Percentiles rank a stretch among this genome's conserved stretches.
Evolutionary conservation across 345 rosid genomes (phyloP).

Genomic region (Mallotus nudiflorus): DNA sequence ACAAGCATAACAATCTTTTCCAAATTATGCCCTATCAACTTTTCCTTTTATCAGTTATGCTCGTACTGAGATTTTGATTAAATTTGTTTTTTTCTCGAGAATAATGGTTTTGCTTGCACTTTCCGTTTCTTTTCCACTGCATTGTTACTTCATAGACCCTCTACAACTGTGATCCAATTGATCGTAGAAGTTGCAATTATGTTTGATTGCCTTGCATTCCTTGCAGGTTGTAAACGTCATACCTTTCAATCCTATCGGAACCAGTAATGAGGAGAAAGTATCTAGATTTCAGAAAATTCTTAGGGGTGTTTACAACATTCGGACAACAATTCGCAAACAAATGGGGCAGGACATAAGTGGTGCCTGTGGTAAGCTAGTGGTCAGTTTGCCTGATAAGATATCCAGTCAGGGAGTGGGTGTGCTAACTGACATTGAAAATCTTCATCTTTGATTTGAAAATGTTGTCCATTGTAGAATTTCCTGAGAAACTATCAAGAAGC

Average conservation of each 20-base stretch:
- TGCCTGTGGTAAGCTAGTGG: slow-evolving; percentile 95
- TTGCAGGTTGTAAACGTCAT: slow-evolving; percentile 88
- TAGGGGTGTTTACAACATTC: slow-evolving; percentile 64
- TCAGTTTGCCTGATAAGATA: slow-evolving; percentile 49
- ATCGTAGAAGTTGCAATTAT: neutral
- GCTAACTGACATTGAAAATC: slow-evolving; percentile 84
- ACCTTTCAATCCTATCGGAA: slow-evolving; percentile 92
- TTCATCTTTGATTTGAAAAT: slow-evolving; percentile 35
- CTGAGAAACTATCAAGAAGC: too few species aligned
- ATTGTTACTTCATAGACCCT: neutral
- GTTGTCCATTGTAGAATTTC: neutral
- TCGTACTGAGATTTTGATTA: neutral
- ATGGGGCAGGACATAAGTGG: slow-evolving; percentile 96
- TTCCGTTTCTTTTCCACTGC: too few species aligned
- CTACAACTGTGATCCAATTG: neutral
- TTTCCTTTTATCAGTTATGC: neutral
- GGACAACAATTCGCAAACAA: slow-evolving; percentile 82
- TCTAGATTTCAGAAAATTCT: slow-evolving; percentile 74
- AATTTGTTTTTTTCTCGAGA: too few species aligned
- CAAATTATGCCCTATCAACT: too few species aligned
- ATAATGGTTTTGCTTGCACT: too few species aligned
- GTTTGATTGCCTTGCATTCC: slow-evolving; percentile 19
- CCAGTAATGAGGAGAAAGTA: slow-evolving; percentile 61
- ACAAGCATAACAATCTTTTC: too few species aligned
- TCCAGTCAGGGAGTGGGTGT: slow-evolving; percentile 27